Evolutionary conservation across 2,329 filamentous ascomycete species (phyloP).

Genomic region (Trichoderma sp.): DNA sequence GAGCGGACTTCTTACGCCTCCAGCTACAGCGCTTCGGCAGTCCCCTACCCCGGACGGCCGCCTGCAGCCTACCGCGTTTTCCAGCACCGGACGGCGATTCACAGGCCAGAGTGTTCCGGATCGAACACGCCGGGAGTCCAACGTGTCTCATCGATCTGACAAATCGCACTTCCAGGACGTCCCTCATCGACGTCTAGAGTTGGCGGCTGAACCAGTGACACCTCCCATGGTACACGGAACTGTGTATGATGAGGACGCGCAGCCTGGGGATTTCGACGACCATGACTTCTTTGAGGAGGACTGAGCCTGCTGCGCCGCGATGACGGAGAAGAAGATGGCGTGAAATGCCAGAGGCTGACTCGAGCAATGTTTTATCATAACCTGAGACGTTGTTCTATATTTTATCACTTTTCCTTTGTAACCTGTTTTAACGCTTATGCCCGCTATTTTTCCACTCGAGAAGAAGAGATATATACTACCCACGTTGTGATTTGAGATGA

Average conservation of each 20-base stretch:
- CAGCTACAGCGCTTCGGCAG: slow-evolving; percentile 70
- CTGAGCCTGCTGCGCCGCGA: slow-evolving; percentile 17
- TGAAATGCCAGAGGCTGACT: not conserved
- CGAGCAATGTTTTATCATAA: not conserved
- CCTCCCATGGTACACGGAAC: slow-evolving; percentile 62
- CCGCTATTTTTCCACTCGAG: not conserved
- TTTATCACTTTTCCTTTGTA: not conserved
- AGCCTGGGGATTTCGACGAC: slow-evolving; percentile 60
- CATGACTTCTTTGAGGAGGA: slow-evolving; percentile 58
- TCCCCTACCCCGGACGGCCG: slow-evolving; percentile 49
- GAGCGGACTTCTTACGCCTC: slow-evolving; percentile 86
- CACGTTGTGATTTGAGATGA: slow-evolving; percentile 30
- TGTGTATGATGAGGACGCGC: slow-evolving; percentile 63
- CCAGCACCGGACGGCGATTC: slow-evolving; percentile 60
- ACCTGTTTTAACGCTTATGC: not conserved
- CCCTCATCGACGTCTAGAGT: slow-evolving; percentile 45
- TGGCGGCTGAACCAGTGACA: slow-evolving; percentile 51
- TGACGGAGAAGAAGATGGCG: not conserved
- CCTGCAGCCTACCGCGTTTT: slow-evolving; percentile 61
- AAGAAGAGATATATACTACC: slow-evolving; percentile 2
- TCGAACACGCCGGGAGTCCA: slow-evolving; percentile 34
- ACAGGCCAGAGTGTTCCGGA: slow-evolving; percentile 44
- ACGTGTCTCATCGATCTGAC: slow-evolving; percentile 41
- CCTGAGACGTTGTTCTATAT: not conserved
- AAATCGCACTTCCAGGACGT: slow-evolving; percentile 44